phyloP scores from a whole-genome alignment of 768 basidiomycete genomes.

The Boletus edulis region DNA sequence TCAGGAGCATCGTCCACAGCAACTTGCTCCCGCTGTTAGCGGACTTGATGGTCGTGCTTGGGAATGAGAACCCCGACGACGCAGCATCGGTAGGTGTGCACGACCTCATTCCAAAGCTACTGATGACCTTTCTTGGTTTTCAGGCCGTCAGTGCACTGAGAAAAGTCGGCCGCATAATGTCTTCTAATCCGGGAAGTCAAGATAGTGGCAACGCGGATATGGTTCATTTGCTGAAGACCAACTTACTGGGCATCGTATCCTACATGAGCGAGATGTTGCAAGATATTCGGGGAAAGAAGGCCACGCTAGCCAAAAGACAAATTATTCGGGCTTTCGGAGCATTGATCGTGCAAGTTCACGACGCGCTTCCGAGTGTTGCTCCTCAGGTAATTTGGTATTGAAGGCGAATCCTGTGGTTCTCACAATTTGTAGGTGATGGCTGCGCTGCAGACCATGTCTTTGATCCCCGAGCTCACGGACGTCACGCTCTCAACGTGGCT shows the following conservation, averaged over 20 bases:
- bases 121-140: conserved; percentile 35
- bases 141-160: conserved; percentile 48
- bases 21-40: conserved; percentile 69
- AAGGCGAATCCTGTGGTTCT: conserved; percentile 4
- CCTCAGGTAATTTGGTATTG: conserved; percentile 66
- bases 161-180: conserved; percentile 39
- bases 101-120: conserved; percentile 25
- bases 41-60: conserved; percentile 74
- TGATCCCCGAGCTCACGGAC: conserved; percentile 69
- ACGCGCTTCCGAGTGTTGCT: conserved; percentile 69
- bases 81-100: conserved; percentile 42
- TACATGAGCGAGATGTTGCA: conserved; percentile 84
- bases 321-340: conserved; percentile 78
- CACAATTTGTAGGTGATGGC: conserved; percentile 78
- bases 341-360: conserved; percentile 68
- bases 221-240: conserved; percentile 60
- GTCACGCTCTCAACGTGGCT: conserved; percentile 81
- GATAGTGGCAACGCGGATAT: conserved; percentile 38
- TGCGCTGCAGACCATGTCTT: conserved; percentile 87
- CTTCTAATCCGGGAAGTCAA: conserved; percentile 24
- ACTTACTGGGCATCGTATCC: conserved; percentile 84
- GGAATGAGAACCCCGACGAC: conserved; percentile 55
- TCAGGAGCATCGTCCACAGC: conserved; percentile 58
- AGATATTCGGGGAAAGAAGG: conserved; percentile 77
- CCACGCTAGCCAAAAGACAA: conserved; percentile 63